Percentiles rank a stretch among this genome's conserved stretches.
Evolutionary conservation across 768 basidiomycete genomes (phyloP).

Genomic region (Pisolithus sp.): DNA sequence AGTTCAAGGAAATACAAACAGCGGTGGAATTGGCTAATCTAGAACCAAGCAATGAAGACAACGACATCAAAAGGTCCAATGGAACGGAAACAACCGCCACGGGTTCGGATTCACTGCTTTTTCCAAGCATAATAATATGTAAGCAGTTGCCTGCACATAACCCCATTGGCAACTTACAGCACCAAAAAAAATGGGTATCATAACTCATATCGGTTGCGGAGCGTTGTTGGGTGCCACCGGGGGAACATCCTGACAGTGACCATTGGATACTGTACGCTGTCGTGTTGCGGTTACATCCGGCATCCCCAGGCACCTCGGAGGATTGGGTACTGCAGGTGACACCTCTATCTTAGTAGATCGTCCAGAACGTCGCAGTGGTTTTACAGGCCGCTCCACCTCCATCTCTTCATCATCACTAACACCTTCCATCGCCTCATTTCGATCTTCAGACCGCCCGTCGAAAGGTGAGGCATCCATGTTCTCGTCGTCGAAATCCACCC

Average conservation of each 20-base stretch:
- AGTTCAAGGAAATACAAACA: conserved; percentile 20
- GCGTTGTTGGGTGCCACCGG: conserved; percentile 19
- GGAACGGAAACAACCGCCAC: neutral
- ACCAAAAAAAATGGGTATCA: conserved; percentile 13
- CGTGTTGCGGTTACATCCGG: conserved; percentile 29
- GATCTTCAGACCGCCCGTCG: conserved; percentile 19
- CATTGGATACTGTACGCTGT: conserved; percentile 14
- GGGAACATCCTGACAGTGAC: conserved; percentile 12
- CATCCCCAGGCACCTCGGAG: conserved; percentile 17
- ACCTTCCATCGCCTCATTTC: conserved; percentile 16
- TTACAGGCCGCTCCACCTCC: conserved; percentile 29
- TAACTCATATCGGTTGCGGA: conserved; percentile 10
- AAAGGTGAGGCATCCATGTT: conserved; percentile 13
- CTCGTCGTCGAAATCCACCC: conserved; percentile 17
- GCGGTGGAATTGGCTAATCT: conserved; percentile 15
- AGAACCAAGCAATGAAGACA: conserved; percentile 8
- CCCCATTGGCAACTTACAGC: conserved; percentile 14
- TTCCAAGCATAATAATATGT: conserved; percentile 6
- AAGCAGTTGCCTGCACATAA: conserved; percentile 9
- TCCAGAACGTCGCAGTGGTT: conserved; percentile 30
- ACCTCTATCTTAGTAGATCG: conserved; percentile 21
- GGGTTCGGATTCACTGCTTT: conserved; percentile 9
- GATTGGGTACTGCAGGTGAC: conserved; percentile 18
- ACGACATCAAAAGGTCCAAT: conserved; percentile 1
- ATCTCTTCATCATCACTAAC: conserved; percentile 20